Base-by-base conservation (phyloP, 192 early-diverging fungal genomes). In the Helicostylum pulchrum region DNA sequence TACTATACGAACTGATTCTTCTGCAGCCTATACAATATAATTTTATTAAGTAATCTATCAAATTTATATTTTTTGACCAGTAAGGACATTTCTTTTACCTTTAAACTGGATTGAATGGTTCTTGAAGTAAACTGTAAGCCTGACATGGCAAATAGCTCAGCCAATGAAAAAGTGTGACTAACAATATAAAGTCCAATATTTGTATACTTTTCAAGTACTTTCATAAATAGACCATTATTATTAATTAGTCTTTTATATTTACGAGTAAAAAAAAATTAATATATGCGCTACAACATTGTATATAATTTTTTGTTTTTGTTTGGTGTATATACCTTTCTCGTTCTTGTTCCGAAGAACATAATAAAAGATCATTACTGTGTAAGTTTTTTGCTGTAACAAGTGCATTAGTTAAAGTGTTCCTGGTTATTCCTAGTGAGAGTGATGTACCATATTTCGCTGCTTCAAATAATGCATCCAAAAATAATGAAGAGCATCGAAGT, bases 1-100 rank as follows among this genome's bases (percentile, higher is more conserved):
- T 43, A 98, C 82, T n/a, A 94, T 75, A 1, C 89, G 86, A 12
- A 96, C 94, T 26, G 85, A 89, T 74, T 96, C 93, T 56, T 95
- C 92, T 2, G 92, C 91, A 19, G 89, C 81, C 86, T 89, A 70
- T 8, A 17, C 1, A 49, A 48, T 48, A 48, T 3, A 15, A 19
- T 19, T 1, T 1, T 46, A 46, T n/a, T 14, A 26, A 26, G 26
- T 39, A 39, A 39, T 39, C 36, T 39, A 39, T 39, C 36, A 39
- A 10, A 39, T 4, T 6, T 39, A 30, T 50, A 0, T 39, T 34
- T 34, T 39, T 23, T 42, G 0, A 47, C 44, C 2, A 10, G 4
- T 4, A 61, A 19, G 19, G 2, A 34, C 3, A 10, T 23, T 10
- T 19, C 1, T 15, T 4, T 39, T 63, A 70, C 68, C 68, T 63